Conservation (phyloP, 1,284 basidiomycete genomes). For the Porodaedalea pini region DNA sequence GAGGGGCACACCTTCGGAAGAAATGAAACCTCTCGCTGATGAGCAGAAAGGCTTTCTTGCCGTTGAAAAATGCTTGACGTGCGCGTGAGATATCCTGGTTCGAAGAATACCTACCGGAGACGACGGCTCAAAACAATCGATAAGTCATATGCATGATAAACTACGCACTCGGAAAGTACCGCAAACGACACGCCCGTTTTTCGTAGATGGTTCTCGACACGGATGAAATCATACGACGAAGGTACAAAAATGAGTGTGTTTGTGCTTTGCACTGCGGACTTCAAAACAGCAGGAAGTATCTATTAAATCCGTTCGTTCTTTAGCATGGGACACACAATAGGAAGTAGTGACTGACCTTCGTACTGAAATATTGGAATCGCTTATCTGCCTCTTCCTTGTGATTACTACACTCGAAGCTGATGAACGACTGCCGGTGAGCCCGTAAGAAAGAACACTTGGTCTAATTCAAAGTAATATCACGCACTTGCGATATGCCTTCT, state of each 20-base stretch:
- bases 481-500: slow-evolving; percentile 74
- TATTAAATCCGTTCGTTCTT: slow-evolving; percentile 29
- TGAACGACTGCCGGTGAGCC: slow-evolving; percentile 51
- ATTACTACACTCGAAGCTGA: slow-evolving; percentile 69
- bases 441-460: neutral
- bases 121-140: neutral
- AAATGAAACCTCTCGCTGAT: slow-evolving; percentile 98
- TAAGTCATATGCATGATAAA: neutral
- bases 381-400: slow-evolving; percentile 82
- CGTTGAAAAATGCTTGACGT: slow-evolving; percentile 88
- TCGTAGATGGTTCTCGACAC: slow-evolving; percentile 83
- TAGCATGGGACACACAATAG: neutral
- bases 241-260: slow-evolving; percentile 90
- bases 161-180: slow-evolving; percentile 81
- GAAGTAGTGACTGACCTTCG: slow-evolving; percentile 52
- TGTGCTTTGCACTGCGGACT: slow-evolving; percentile 87
- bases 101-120: slow-evolving; percentile 73
- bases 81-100: slow-evolving; percentile 93
- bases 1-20: slow-evolving; percentile 68
- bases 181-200: slow-evolving; percentile 73
- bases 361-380: slow-evolving; percentile 84
- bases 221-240: slow-evolving; percentile 95
- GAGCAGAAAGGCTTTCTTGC: slow-evolving; percentile 83
- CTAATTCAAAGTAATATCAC: slow-evolving; percentile 21
- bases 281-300: slow-evolving; percentile 78